Conservation (phyloP, 306 rosid species). For the Fragaria vesca region DNA sequence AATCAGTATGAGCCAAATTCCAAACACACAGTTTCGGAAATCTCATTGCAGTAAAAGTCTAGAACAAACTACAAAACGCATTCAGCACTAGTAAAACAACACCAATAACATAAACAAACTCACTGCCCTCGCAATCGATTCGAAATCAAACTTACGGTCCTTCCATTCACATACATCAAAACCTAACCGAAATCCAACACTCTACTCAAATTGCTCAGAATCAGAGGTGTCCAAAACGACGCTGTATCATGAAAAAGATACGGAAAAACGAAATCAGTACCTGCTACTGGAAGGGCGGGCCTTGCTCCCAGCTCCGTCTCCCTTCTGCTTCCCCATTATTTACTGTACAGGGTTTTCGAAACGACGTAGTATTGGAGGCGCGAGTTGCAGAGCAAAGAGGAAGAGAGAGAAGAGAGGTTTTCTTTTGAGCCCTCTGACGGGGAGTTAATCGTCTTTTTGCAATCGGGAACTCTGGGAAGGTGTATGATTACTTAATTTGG, state of each 20-base stretch:
- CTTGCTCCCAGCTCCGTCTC: slow-evolving; percentile 78
- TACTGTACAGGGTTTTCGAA: neutral
- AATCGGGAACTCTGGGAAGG: neutral
- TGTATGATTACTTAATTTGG: neutral
- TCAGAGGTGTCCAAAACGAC: neutral
- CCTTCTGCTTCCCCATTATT: slow-evolving; percentile 79
- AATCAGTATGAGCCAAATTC: neutral
- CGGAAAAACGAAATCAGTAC: slow-evolving; percentile 23
- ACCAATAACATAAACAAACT: neutral
- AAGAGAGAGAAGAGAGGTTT: neutral
- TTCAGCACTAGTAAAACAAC: neutral
- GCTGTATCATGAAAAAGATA: neutral
- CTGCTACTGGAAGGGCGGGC: slow-evolving; percentile 93
- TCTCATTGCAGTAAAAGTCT: neutral
- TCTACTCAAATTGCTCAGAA: neutral
- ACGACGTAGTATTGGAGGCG: slow-evolving; percentile 9
- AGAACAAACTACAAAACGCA: neutral
- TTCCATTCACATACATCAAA: neutral
- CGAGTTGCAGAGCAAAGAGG: slow-evolving; percentile 2
- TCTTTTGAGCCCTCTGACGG: neutral
- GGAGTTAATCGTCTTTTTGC: neutral
- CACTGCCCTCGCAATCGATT: neutral
- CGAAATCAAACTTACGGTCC: neutral
- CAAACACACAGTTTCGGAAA: neutral
- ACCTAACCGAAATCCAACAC: neutral